phyloP scores from a whole-genome alignment of 805 yeast species.

The Phaffomyces thermotolerans region DNA sequence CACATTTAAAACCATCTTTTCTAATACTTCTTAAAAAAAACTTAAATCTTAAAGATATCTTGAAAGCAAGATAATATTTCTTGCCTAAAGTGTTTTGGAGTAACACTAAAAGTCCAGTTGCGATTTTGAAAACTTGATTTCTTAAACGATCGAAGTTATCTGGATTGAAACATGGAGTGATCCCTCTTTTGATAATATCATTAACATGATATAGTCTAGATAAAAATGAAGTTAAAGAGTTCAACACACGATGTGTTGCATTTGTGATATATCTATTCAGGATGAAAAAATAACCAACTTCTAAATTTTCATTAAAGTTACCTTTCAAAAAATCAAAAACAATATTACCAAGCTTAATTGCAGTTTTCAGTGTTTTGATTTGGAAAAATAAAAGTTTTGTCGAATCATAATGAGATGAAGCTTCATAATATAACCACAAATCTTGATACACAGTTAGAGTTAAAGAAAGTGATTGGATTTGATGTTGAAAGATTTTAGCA shows the following conservation, averaged over 20 bases:
- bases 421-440: slow-evolving; percentile 17
- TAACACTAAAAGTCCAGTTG: slow-evolving; percentile 15
- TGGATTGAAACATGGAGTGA: slow-evolving; percentile 4
- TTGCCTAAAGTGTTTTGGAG: slow-evolving; percentile 19
- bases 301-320: slow-evolving; percentile 11
- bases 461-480: slow-evolving; percentile 14
- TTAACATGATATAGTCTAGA: slow-evolving; percentile 17
- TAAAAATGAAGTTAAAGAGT: slow-evolving; percentile 10
- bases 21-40: slow-evolving; percentile 17
- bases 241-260: slow-evolving; percentile 13
- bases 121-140: slow-evolving; percentile 3
- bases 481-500: slow-evolving; percentile 9
- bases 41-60: slow-evolving; percentile 18
- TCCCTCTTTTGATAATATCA: slow-evolving; percentile 15
- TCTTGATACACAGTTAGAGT: slow-evolving; percentile 16
- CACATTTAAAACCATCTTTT: slow-evolving; percentile 20
- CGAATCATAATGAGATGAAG: slow-evolving; percentile 8
- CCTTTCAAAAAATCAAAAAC: slow-evolving; percentile 11
- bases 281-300: slow-evolving; percentile 11
- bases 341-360: slow-evolving; percentile 13
- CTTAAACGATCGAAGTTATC: background rate
- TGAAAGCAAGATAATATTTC: slow-evolving; percentile 20
- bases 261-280: slow-evolving; percentile 17
- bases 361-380: background rate
- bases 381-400: slow-evolving; percentile 11